Base-by-base conservation (phyloP, 2,329 filamentous ascomycete species). In the Neonectria hederae region DNA sequence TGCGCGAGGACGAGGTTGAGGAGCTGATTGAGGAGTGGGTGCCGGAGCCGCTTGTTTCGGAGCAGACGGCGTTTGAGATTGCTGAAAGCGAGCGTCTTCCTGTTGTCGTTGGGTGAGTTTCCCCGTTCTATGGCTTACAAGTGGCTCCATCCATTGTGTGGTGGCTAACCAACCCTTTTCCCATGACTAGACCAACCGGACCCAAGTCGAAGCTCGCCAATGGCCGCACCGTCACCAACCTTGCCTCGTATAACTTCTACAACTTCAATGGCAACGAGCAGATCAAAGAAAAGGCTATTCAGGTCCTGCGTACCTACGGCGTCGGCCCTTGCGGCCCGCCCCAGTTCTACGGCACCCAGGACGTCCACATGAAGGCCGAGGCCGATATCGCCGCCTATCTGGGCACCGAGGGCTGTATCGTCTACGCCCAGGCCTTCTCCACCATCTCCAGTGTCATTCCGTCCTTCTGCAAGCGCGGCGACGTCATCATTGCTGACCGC, bases 381-480 rank as follows among this genome's bases (percentile, higher is more conserved):
- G 89, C 92, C 61, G 95, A 98, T 77, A 94, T 99, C 75, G 94
- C 96, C 24, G 87, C 92, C 10, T 97, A 95, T 76, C 81, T 99
- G 26, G 96, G 96, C 24, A 93, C 92, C 1, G 89, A 94, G 59
- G 90, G 91, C 32, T 97, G 93, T 76, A 98, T 99, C 71, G 90
- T 99, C 64, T 99, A 99, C 76, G 92, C 96, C 0, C 96, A 99
- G 77, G 91, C 94, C 4, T 98, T 99, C 77, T 97, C 93, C 26
- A 97, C 96, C 43, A 97, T 98, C 65, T 94, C 92, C n/a, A 95
- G 92, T 76, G 94, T 98, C 22, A 97, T 99, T 66, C 97, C 96
- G 0, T 92, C 94, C 1, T 99, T 99, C 77, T 97, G 92, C 77
- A 99, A 99, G 84, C 89, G 96, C 74, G 96, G 96, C 54, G 96